Conservation (phyloP, 2,329 filamentous ascomycete species). For the Fusarium brevicatenulatum region DNA sequence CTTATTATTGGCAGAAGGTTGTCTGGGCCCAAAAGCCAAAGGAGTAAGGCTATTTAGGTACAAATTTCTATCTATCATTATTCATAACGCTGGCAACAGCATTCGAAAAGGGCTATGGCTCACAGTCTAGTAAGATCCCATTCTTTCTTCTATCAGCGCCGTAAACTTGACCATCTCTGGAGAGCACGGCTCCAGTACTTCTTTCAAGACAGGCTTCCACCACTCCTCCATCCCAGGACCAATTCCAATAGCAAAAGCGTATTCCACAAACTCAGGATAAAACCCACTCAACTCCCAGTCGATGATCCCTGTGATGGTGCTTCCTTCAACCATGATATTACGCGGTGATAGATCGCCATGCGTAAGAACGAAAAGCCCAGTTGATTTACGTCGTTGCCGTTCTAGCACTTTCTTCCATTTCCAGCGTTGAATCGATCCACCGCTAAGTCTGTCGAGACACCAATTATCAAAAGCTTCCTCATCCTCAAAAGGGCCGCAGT, state of each 20-base stretch:
- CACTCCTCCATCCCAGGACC: neutral
- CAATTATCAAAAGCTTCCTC: neutral
- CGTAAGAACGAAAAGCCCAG: neutral
- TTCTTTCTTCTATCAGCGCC: neutral
- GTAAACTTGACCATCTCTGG: neutral
- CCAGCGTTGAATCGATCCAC: neutral
- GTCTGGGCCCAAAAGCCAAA: conserved; percentile 26
- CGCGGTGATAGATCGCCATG: conserved; percentile 6
- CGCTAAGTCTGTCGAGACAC: neutral
- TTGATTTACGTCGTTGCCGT: neutral
- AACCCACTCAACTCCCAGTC: conserved; percentile 10
- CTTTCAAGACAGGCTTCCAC: neutral
- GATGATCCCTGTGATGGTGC: neutral
- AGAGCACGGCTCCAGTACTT: neutral
- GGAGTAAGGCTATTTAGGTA: neutral
- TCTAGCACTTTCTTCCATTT: neutral
- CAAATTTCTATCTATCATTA: no score
- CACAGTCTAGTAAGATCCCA: neutral
- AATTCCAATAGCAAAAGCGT: neutral
- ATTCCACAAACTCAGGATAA: conserved; percentile 4
- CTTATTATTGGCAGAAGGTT: conserved; percentile 28
- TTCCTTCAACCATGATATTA: neutral
- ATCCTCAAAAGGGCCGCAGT: neutral
- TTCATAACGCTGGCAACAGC: no score
- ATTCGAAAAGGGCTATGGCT: no score